Percentiles rank a stretch among this genome's conserved stretches.
Evolutionary conservation across 345 rosid genomes (phyloP).

Genomic region (Eucalyptus sp.): DNA sequence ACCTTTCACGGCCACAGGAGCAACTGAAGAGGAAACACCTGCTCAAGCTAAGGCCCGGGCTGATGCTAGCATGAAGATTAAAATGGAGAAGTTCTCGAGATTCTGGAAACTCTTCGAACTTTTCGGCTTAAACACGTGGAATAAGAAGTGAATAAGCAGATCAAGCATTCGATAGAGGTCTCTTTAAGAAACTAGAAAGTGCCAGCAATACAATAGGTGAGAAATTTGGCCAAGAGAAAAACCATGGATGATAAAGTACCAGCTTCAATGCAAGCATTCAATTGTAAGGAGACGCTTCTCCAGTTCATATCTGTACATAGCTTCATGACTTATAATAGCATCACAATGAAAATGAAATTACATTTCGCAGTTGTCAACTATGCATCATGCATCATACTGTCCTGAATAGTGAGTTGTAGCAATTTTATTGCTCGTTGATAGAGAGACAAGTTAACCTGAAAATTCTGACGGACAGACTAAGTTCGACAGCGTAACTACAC

Average conservation of each 20-base stretch:
- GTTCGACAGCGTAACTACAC: background rate
- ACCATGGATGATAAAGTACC: background rate
- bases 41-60: constrained; percentile 46
- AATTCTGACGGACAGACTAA: background rate
- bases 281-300: background rate
- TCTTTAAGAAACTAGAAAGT: background rate
- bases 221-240: background rate
- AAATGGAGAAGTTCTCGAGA: constrained; percentile 17
- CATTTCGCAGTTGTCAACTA: background rate
- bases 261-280: background rate
- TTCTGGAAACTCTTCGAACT: constrained; percentile 17
- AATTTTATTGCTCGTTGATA: background rate
- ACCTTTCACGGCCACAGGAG: constrained; percentile 6
- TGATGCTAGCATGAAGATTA: constrained; percentile 21
- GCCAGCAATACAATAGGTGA: background rate
- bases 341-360: background rate
- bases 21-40: constrained; percentile 39
- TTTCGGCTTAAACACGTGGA: constrained; percentile 3
- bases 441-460: background rate
- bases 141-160: background rate
- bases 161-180: background rate
- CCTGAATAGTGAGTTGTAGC: background rate
- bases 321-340: background rate
- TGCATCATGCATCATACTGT: background rate
- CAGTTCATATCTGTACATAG: background rate